Evolutionary conservation across 371 early-diverging fungal genomes (phyloP).

Genomic region (Massospora cicadina): DNA sequence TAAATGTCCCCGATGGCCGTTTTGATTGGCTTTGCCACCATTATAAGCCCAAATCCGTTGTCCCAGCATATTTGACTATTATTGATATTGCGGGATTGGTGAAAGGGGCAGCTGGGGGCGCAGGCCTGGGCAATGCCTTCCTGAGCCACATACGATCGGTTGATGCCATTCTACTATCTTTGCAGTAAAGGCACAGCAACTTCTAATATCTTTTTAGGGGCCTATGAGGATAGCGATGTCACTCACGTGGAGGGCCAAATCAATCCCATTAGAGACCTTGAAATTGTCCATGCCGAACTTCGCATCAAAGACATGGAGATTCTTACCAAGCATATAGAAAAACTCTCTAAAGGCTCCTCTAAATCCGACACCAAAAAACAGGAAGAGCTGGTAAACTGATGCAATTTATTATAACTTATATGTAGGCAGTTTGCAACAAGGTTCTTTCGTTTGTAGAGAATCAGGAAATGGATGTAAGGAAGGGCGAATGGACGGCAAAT

Average conservation of each 20-base stretch:
- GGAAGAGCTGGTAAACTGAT: slow-evolving; percentile 1
- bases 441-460: slow-evolving; percentile 50
- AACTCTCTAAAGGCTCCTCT: slow-evolving; percentile 13
- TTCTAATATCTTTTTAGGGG: slow-evolving; percentile 11
- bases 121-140: slow-evolving; percentile 97
- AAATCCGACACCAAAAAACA: not conserved
- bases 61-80: slow-evolving; percentile 73
- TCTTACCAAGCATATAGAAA: slow-evolving; percentile 43
- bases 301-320: slow-evolving; percentile 89
- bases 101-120: slow-evolving; percentile 80
- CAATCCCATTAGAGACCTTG: slow-evolving; percentile 89
- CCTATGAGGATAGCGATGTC: slow-evolving; percentile 28
- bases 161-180: slow-evolving; percentile 97
- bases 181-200: slow-evolving; percentile 30
- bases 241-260: slow-evolving; percentile 93
- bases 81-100: slow-evolving; percentile 99
- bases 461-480: slow-evolving; percentile 69
- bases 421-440: slow-evolving; percentile 41
- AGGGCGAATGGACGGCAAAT: slow-evolving; percentile 76
- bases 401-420: not conserved
- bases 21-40: slow-evolving; percentile 69
- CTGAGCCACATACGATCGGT: slow-evolving; percentile 91
- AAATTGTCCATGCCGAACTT: slow-evolving; percentile 92
- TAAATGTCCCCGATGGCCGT: slow-evolving; percentile 83
- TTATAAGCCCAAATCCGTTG: slow-evolving; percentile 27